Percentiles rank a stretch among this genome's conserved stretches.
Evolutionary conservation across 306 rosid species (phyloP).

Genomic region (Oemleria cerasiformis): DNA sequence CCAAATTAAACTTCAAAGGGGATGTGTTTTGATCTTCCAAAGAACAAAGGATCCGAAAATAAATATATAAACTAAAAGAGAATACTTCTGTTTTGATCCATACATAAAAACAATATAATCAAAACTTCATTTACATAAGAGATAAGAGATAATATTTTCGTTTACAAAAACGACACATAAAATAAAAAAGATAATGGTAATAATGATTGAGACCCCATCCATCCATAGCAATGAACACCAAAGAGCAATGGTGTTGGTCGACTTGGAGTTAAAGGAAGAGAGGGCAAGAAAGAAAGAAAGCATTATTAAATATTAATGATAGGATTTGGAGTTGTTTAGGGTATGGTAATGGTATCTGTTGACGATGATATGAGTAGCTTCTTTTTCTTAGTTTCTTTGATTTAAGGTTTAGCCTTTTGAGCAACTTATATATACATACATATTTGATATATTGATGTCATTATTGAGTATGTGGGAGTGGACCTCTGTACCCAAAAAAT

Average conservation of each 20-base stretch:
- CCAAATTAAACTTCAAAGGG: conserved; percentile 5
- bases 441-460: neutral
- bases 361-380: neutral
- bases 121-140: too few species aligned
- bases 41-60: too few species aligned
- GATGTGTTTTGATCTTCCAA: neutral
- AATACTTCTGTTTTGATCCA: too few species aligned
- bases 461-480: conserved; percentile 23
- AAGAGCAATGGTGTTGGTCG: conserved; percentile 17
- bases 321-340: conserved; percentile 11
- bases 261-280: neutral
- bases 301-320: neutral
- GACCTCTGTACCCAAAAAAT: conserved; percentile 30
- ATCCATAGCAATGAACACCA: conserved; percentile 22
- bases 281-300: neutral
- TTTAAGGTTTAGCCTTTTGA: conserved; percentile 19
- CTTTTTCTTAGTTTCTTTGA: neutral
- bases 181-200: conserved; percentile 17
- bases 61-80: too few species aligned
- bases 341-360: neutral
- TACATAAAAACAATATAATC: too few species aligned
- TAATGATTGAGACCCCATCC: conserved; percentile 29
- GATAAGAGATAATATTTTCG: too few species aligned
- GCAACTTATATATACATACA: conserved; percentile 1
- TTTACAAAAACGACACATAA: neutral